phyloP scores from a whole-genome alignment of 306 rosid species.

The Corylus avellana region DNA sequence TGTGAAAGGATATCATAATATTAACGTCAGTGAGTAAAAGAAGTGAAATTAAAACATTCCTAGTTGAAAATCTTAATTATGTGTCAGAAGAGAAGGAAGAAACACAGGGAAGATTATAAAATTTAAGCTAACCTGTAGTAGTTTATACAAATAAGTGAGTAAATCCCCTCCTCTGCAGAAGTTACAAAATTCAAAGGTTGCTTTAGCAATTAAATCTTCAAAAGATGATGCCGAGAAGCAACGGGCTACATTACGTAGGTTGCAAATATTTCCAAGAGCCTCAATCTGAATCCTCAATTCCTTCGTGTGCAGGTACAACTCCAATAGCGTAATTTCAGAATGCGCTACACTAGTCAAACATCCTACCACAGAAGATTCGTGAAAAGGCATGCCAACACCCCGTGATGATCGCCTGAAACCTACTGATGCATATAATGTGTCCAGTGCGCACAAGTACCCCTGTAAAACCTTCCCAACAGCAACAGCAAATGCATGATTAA shows the following conservation, averaged over 20 bases:
- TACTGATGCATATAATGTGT: conserved; percentile 66
- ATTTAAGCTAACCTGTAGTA: conserved; percentile 63
- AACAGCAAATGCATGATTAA: conserved; percentile 89
- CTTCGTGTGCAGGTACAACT: conserved; percentile 76
- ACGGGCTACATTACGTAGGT: conserved; percentile 42
- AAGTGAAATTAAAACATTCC: not conserved
- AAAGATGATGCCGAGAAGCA: conserved; percentile 51
- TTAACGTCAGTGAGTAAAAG: not conserved
- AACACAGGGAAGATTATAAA: conserved; percentile 17
- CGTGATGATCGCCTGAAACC: conserved; percentile 53
- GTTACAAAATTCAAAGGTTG: conserved; percentile 46
- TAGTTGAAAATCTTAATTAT: not conserved
- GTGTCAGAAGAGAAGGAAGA: conserved; percentile 19
- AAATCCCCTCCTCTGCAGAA: conserved; percentile 78
- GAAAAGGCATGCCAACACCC: conserved; percentile 25
- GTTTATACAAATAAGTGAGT: conserved; percentile 73
- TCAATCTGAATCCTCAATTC: conserved; percentile 65
- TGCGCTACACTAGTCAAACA: conserved; percentile 71
- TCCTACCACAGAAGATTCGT: conserved; percentile 44
- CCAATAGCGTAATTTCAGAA: conserved; percentile 76
- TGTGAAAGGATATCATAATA: not conserved
- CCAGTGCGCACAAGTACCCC: conserved; percentile 66
- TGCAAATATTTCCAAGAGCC: conserved; percentile 76
- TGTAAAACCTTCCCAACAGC: conserved; percentile 81
- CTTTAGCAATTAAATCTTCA: conserved; percentile 50